phyloP scores from a whole-genome alignment of 306 rosid genomes.

The Cicer arietinum region DNA sequence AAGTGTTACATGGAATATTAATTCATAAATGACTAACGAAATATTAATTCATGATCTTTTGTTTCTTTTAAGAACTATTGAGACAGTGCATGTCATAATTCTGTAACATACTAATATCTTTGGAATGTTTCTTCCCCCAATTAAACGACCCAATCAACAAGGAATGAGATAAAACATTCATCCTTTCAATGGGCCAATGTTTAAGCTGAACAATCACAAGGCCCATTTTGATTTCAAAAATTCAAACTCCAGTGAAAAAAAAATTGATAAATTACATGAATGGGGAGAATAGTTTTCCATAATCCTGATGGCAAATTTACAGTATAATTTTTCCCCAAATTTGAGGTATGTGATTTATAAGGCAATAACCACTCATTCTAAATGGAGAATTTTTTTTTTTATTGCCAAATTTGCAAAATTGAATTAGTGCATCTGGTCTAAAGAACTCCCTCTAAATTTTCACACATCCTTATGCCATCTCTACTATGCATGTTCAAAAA shows the following conservation, averaged over 20 bases:
- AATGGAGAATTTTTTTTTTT: conserved; percentile 36
- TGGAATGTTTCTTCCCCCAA: conserved; percentile 1
- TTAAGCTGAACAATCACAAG: not conserved
- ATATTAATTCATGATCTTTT: too few species aligned
- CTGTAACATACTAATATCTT: not conserved
- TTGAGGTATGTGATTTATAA: not conserved
- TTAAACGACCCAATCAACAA: not conserved
- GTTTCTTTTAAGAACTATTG: too few species aligned
- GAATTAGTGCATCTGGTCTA: conserved; percentile 48
- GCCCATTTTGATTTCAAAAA: conserved; percentile 29
- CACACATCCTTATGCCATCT: conserved; percentile 24
- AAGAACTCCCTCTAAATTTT: conserved; percentile 42
- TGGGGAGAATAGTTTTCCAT: conserved; percentile 28
- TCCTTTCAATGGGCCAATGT: not conserved
- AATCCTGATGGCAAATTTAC: conserved; percentile 43
- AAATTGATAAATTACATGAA: conserved; percentile 24
- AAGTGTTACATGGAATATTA: too few species aligned
- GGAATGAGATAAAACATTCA: not conserved
- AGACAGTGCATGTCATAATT: not conserved
- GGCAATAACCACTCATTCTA: conserved; percentile 30
- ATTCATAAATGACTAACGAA: too few species aligned
- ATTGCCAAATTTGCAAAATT: conserved; percentile 50
- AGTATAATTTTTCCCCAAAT: conserved; percentile 36
- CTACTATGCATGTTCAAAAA: conserved; percentile 33
- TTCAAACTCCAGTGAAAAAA: conserved; percentile 32